Percentiles rank a stretch among this genome's conserved stretches.
phyloP scores from a whole-genome alignment of 768 basidiomycete genomes.

The Podaxis rugospora region DNA sequence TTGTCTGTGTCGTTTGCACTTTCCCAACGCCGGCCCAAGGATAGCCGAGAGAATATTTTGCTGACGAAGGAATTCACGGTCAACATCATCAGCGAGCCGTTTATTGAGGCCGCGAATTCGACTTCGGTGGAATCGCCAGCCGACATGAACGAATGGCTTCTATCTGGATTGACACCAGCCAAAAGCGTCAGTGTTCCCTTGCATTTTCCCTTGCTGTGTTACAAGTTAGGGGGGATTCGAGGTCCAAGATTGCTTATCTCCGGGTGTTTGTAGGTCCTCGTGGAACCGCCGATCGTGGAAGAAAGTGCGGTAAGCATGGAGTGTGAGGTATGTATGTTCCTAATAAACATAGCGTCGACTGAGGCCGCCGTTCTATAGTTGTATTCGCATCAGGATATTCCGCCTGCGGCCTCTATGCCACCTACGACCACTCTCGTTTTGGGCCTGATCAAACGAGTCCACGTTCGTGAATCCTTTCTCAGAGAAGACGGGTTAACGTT shows the following conservation, averaged over 20 bases:
- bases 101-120: conserved; percentile 52
- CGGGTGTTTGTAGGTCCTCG: conserved; percentile 31
- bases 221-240: background rate
- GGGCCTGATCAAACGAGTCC: conserved; percentile 50
- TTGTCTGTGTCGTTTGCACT: conserved; percentile 57
- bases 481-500: conserved; percentile 33
- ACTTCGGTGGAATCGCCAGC: conserved; percentile 53
- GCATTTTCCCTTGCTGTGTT: background rate
- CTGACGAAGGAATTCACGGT: conserved; percentile 66
- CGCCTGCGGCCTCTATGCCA: conserved; percentile 28
- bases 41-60: conserved; percentile 63
- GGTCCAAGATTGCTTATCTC: conserved; percentile 1
- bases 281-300: conserved; percentile 48
- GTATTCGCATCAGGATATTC: conserved; percentile 46
- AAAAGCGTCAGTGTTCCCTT: conserved; percentile 40
- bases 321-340: conserved; percentile 44
- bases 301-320: conserved; percentile 60
- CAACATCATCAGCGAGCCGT: conserved; percentile 66
- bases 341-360: conserved; percentile 10
- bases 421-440: conserved; percentile 43
- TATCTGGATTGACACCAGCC: conserved; percentile 53
- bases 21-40: conserved; percentile 42
- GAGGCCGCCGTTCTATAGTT: conserved; percentile 29
- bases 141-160: conserved; percentile 51
- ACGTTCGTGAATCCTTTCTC: conserved; percentile 47